Base-by-base conservation (phyloP, 2,329 filamentous ascomycete genomes). In the Penicillium sp. region DNA sequence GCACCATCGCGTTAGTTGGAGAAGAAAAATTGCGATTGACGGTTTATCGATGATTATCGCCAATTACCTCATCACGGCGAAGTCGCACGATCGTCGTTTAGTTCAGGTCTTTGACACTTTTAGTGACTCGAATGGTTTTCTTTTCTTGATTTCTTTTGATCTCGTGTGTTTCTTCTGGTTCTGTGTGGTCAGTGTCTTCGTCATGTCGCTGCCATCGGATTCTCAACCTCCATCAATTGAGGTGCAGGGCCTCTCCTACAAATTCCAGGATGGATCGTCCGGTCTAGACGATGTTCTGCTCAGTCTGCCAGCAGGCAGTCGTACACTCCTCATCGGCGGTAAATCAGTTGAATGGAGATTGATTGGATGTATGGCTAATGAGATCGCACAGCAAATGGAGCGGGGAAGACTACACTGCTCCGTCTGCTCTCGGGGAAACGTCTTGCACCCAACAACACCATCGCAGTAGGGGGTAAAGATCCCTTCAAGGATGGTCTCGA, bases 351-450 rank as follows among this genome's bases (percentile, higher is more conserved):
- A 6, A 32, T 10, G 17, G 9, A 10, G 4, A 20, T 12, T n/a
- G 18, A 32, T 30, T 32, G 20, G n/a, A 37, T 17, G 11, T 14
- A 6, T 35, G 13, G 25, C 17, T 17, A 32, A 34, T 43, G n/a
- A n/a, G n/a, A 20, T 32, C 16, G 18, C 49, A 50, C 51, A 80
- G 78, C 92, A 62, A 98, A 98, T 65, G 92, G 92, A 47, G 90
- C 92, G 13, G 92, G 92, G 50, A 98, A 98, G 70, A 96, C 92
- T 6, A 98, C 92, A 0, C 81, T 98, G 40, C 82, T 98, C 31
- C 89, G 89, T 43, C 84, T 98, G 30, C 80, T 98, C 43, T 87
- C 89, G 12, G 92, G 92, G 60, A 96, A 96, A 72, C 87, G 89
- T 39, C 85, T 98, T 56, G 84, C 90, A 1, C 90, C 92, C 0